Conservation (phyloP, 257 asterid genomes). For the Nicotiana benthamiana region DNA sequence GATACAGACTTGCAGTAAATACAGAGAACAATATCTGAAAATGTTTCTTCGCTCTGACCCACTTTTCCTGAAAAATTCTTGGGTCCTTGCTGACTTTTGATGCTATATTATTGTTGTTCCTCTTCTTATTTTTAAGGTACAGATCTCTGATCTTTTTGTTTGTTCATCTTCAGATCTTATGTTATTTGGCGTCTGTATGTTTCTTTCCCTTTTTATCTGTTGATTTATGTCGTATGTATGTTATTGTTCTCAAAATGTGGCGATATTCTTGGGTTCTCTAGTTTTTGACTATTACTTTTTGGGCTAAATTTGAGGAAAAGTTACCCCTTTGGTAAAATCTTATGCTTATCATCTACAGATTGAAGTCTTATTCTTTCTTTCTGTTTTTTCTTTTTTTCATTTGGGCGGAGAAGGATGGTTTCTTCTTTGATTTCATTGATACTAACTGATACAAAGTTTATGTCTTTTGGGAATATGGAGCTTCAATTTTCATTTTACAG, state of each 20-base stretch:
- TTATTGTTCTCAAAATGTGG: background rate
- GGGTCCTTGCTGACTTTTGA: constrained; percentile 3
- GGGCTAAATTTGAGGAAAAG: background rate
- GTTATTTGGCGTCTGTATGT: background rate
- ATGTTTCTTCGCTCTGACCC: constrained; percentile 17
- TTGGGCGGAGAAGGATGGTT: background rate
- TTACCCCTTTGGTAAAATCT: background rate
- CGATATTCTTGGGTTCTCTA: background rate
- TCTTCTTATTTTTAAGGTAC: constrained; percentile 19
- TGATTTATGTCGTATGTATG: background rate
- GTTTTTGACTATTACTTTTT: background rate
- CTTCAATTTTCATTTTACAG: background rate
- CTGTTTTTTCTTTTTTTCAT: background rate
- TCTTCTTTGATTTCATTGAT: background rate
- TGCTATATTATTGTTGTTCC: background rate
- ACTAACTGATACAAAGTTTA: background rate
- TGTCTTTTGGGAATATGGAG: background rate
- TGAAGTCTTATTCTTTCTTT: background rate
- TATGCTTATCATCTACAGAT: background rate
- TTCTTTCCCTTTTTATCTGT: background rate
- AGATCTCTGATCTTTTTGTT: constrained; percentile 23
- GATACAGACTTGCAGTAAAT: background rate
- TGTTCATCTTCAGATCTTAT: constrained; percentile 17
- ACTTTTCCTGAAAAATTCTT: constrained; percentile 5
- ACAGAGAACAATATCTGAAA: background rate